A percentile compares a stretch with the other conserved stretches of the same genome.
These are phyloP conservation scores for Yarrowia deformans DNA, from an alignment of 805 yeast genomes.

Conservation along the genomic window DNA sequence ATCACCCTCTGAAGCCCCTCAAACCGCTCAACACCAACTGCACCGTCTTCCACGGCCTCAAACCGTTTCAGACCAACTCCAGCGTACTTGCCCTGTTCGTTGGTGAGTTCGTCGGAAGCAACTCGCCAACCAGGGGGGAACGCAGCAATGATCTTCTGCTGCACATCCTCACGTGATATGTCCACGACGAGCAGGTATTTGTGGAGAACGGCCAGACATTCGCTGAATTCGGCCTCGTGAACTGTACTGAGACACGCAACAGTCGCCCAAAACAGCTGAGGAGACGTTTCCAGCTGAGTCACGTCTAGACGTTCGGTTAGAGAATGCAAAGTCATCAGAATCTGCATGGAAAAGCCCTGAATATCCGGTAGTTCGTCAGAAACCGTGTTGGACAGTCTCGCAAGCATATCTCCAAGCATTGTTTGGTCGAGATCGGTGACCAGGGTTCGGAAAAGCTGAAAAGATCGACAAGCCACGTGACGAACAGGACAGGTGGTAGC, in stretches of 20 bases:
- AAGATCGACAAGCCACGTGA: slow-evolving; percentile 95
- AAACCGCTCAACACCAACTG: slow-evolving; percentile 59
- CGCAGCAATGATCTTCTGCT: slow-evolving; percentile 78
- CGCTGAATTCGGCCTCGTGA: slow-evolving; percentile 92
- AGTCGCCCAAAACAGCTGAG: slow-evolving; percentile 94
- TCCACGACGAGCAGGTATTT: slow-evolving; percentile 88
- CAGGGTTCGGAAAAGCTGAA: slow-evolving; percentile 87
- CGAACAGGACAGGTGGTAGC: slow-evolving; percentile 97
- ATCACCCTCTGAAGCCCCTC: slow-evolving; percentile 85
- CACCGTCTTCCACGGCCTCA: slow-evolving; percentile 9
- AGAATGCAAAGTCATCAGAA: slow-evolving; percentile 93
- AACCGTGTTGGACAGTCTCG: slow-evolving; percentile 88
- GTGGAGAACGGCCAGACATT: slow-evolving; percentile 79
- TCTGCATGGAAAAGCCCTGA: slow-evolving; percentile 97
- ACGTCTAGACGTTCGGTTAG: slow-evolving; percentile 85
- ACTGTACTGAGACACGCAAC: slow-evolving; percentile 90
- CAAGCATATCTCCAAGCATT: slow-evolving; percentile 93
- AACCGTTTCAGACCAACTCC: slow-evolving; percentile 30
- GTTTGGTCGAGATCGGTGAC: slow-evolving; percentile 80
- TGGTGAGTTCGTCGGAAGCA: slow-evolving; percentile 15
- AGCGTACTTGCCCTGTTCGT: slow-evolving; percentile 32
- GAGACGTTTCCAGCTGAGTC: slow-evolving; percentile 80
- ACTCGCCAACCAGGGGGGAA: slow-evolving; percentile 96
- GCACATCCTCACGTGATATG: slow-evolving; percentile 82
- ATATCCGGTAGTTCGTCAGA: slow-evolving; percentile 89